Evolutionary conservation across 129 eudicot species (phyloP), one percentile per base, ranked within the genome.

Genomic region (Deinandra increscens): DNA sequence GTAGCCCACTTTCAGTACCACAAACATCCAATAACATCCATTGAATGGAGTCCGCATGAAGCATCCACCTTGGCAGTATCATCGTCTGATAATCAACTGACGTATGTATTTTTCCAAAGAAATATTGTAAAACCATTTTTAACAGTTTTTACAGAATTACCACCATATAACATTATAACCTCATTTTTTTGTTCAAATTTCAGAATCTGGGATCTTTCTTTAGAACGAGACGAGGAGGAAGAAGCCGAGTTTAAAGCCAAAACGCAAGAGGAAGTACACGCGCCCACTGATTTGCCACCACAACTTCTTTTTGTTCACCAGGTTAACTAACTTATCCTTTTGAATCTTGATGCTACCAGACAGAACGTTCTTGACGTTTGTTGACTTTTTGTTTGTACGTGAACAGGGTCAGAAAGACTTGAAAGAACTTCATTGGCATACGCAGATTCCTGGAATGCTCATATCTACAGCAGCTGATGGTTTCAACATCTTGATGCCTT

Each of bases 31-130:
- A 87, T 94, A 59, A 89, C 99, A 66, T 94, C 99, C 38, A 94
- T 94, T 9, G 99, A 94, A 64, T 94, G 99, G 99, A 89, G 99
- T 59, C 97, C 99, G 4, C 96, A 89, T 55, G 97, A 94, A 84
- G 92, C 90, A 3, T 87, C 99, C 22, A 87, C 97, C 33, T 64
- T 93, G 78, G 95, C 99, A 31, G 99, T 87, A 34, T 72, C 93
- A 50, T 94, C 99, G 65, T 70, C 97, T 0, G 99, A 94, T 71
- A 85, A 94, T 75, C 99, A 89, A 81, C 79, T 94, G 36, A 89
- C 99, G 99, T 94, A 82, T 83, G 88, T 68, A n/a, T 5, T 61
- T 43, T 55, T 23, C 20, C 33, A 4, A n/a, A 44, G 48, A 3
- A 1, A 66, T 43, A 43, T 64, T 22, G 5, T 5, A 18, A 17